A percentile compares a stretch with the other conserved stretches of the same genome.
Evolutionary conservation across 2,329 filamentous ascomycete genomes (phyloP).

Genomic region (Botrytis sinoallii): DNA sequence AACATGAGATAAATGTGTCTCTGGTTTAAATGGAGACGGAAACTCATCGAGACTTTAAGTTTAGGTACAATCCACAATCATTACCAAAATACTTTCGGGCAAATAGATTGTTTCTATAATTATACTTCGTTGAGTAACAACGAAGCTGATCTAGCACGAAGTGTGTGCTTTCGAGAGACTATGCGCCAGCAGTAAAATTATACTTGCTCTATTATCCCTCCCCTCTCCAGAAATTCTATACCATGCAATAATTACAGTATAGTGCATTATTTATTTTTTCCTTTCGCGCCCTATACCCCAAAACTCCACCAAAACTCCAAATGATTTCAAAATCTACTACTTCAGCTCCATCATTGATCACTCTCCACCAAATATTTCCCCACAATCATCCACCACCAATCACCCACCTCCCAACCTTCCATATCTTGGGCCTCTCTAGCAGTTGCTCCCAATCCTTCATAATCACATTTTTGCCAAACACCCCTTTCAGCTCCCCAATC

Average conservation of each 20-base stretch:
- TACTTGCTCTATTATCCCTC: background rate
- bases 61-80: background rate
- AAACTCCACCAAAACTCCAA: background rate
- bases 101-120: background rate
- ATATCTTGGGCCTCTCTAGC: conserved; percentile 35
- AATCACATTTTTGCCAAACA: conserved; percentile 24
- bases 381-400: conserved; percentile 67
- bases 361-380: conserved; percentile 33
- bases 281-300: background rate
- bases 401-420: conserved; percentile 45
- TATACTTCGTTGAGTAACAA: background rate
- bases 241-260: background rate
- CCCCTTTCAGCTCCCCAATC: conserved; percentile 55
- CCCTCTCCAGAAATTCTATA: background rate
- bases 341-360: background rate
- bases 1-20: background rate
- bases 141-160: conserved; percentile 1
- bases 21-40: background rate
- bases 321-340: background rate
- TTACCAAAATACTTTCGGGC: background rate
- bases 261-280: background rate
- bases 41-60: background rate
- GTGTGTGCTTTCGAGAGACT: background rate
- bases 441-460: conserved; percentile 1
- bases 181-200: background rate